Evolutionary conservation across 2,329 filamentous ascomycete species (phyloP), one percentile per base, ranked within the genome.

Genomic region (Ustilaginoidea virens): DNA sequence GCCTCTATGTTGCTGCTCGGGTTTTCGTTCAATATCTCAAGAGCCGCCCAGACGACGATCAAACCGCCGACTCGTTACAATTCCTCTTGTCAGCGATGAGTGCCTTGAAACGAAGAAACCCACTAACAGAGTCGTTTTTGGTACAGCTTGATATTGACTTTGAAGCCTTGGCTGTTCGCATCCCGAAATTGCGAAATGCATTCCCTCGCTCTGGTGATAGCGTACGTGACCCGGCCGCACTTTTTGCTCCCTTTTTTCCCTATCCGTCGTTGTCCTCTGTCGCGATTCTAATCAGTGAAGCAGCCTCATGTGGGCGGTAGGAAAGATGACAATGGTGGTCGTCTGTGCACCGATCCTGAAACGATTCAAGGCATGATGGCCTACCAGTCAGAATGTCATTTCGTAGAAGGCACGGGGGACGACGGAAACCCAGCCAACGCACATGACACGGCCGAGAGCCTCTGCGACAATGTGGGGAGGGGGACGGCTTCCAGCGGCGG

Each of bases 11-110:
- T n/a, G 80, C 87, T 8, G 82, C 87, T 14, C 72, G 90, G 29
- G 87, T 96, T 0, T 96, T 96, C 46, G 78, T 96, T 6, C 87
- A 96, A 49, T 94, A 92, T 45, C 64, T 96, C n/a, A 94, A 92
- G 53, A 90, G 80, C 32, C 69, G 79, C n/a, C 83, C 86, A 1
- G 77, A 87, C 17, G 87, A 96, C 51, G 72, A 65, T 45, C 80
- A 73, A 51, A 80, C 72, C 39, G 72, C 63, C 12, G 78, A 87
- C 32, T 86, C 85, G 0, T 58, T 96, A n/a, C 76, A 86, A 32
- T 96, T 98, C 48, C 65, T 96, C 11, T 66, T 96, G 2, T 75
- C 78, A 13, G 86, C 87, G 5, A 92, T 98, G 74, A 80, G 85
- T 39, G 83, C 81, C 4, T 56, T 96, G 39, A 92, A 92, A 53